Evolutionary conservation across 176 grass and related monocot species (phyloP), one percentile per base, ranked within the genome.

Genomic region (Saccharum officinarum): DNA sequence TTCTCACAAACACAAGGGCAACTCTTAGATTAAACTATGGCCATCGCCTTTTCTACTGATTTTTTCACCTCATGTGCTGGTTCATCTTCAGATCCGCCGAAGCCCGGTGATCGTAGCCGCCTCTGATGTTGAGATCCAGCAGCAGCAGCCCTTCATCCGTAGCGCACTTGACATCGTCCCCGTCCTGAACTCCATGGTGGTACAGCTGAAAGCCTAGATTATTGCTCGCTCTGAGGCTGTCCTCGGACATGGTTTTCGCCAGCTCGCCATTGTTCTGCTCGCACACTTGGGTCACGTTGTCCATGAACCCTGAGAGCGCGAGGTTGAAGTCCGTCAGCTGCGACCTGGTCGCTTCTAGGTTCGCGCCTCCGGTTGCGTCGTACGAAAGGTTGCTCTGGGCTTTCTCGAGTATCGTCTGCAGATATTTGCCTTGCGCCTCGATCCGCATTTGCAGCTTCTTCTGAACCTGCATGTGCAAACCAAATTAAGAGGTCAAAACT

Each of bases 401-500:
- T 86, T 85, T 95, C 76, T 95, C 84, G 42, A 94, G 78, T 70
- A 99, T 96, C 7, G 84, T 59, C 52, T 94, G 97, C 73, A 99
- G 82, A 47, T 99, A 99, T 79, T 94, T 99, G 30, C 94, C 97
- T 91, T 99, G 97, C n/a, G 97, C 92, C 82, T 99, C 92, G 10
- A 99, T 96, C 87, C 97, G 87, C 86, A 90, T 90, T 76, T 99
- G 97, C 75, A 99, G 75, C 81, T 94, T 99, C 81, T 94, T 99
- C 77, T 99, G 97, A 74, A 99, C 93, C 97, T 99, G 86, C 37
- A 82, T 37, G 20, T 65, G 5, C 1, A 75, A 52, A 76, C 2
- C 26, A 69, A 14, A 46, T 11, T 8, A 1, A 65, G 18, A 6
- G 13, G 46, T 69, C 54, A 82, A 4, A 2, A 44, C 3, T 25